phyloP scores from a whole-genome alignment of 192 early-diverging fungal species.

The Kickxella alabastrina region DNA sequence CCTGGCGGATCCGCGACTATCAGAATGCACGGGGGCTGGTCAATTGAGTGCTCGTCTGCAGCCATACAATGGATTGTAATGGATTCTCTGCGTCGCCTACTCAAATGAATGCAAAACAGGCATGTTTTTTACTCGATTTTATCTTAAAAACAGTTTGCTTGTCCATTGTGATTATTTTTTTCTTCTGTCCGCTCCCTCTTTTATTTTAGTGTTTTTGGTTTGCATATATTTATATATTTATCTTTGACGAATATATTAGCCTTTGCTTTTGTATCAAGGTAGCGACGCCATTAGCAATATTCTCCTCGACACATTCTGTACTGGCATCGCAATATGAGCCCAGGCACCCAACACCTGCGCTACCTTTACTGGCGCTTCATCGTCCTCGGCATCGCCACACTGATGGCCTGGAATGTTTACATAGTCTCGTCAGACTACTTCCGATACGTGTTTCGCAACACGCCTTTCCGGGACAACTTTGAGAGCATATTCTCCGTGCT shows the following conservation, averaged over 20 bases:
- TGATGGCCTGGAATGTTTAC: slow-evolving; percentile 77
- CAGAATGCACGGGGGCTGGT: slow-evolving; percentile 32
- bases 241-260: background rate
- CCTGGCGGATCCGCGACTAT: slow-evolving; percentile 44
- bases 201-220: background rate
- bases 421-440: slow-evolving; percentile 75
- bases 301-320: too few species aligned
- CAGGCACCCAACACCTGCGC: slow-evolving; percentile 3
- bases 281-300: background rate
- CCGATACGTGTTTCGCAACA: slow-evolving; percentile 54
- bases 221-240: background rate
- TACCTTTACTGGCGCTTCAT: slow-evolving; percentile 56
- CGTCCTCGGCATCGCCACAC: slow-evolving; percentile 65
- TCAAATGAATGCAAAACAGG: slow-evolving; percentile 8
- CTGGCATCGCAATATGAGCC: too few species aligned
- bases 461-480: slow-evolving; percentile 63
- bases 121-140: background rate
- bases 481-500: slow-evolving; percentile 70
- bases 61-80: slow-evolving; percentile 38
- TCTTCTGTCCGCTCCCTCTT: background rate
- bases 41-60: slow-evolving; percentile 41
- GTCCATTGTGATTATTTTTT: background rate
- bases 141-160: too few species aligned
- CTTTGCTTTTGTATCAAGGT: background rate
- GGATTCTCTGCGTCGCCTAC: slow-evolving; percentile 36